Base-by-base conservation (phyloP, 2,329 filamentous ascomycete genomes). In the Xylariaceae sp. region DNA sequence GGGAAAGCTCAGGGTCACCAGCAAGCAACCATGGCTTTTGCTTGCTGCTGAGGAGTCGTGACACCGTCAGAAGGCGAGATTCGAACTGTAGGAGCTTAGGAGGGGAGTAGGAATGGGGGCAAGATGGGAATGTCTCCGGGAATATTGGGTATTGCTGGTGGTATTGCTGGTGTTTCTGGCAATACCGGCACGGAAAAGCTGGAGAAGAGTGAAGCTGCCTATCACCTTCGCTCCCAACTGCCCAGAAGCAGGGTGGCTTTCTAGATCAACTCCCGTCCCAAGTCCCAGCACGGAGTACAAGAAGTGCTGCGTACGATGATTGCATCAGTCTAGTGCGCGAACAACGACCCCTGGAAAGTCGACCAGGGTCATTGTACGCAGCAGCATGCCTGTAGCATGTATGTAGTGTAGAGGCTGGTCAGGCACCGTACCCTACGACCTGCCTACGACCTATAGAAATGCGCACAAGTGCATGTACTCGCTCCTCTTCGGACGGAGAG, bases 261-360 rank as follows among this genome's bases (percentile, higher is more conserved):
- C 49, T 35, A 35, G 49, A 59, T 51, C 35, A 49, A 49, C 55
- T 55, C 49, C 49, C 49, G 34, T 51, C 8, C 23, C 23, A 30
- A 5, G 23, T 30, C 23, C 23, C 23, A 30, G 23, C 23, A 30
- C 23, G 23, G 23, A 30, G 23, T 30, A 30, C 23, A 30, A 30
- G 23, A 30, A 30, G 23, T 30, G 23, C 23, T 30, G 23, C 23
- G 23, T 30, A 30, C 13, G 17, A 10, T 2, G 3, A 34, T 15
- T 41, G 11, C 10, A 13, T 34, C 49, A n/a, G 13, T 8, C 30
- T 53, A 45, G 57, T 51, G 56, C 53, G 54, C 55, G 23, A 30
- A 56, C 53, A 58, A 56, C 35, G 41, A 37, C 56, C 61, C 61
- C 58, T 61, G 54, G 45, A 55, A 51, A 15, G 44, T n/a, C 11